Percentiles rank a stretch among this genome's conserved stretches.
Conservation (phyloP, 176 grass and related monocot species). For the Canna indica region DNA sequence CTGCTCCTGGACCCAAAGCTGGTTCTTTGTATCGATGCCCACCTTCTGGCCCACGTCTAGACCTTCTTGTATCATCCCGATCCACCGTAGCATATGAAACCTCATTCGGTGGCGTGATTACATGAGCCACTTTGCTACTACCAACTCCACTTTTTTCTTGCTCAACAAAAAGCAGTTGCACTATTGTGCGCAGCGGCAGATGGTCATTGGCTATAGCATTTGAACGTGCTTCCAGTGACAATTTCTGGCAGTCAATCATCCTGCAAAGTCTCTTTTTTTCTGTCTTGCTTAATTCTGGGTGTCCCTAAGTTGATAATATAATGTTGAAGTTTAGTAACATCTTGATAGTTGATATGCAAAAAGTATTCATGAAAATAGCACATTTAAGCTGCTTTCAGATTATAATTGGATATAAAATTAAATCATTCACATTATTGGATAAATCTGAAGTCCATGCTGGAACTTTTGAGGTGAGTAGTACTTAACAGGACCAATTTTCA, state of each 20-base stretch:
- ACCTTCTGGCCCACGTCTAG: conserved; percentile 26
- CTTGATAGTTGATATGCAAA: neutral
- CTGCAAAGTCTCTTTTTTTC: conserved; percentile 74
- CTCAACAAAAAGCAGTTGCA: conserved; percentile 84
- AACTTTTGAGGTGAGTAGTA: too few relatives aligned
- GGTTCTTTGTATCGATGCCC: conserved; percentile 28
- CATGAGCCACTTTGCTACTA: conserved; percentile 18
- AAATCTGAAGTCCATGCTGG: too few relatives aligned
- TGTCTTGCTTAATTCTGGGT: conserved; percentile 66
- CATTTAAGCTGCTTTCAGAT: neutral
- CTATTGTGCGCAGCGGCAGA: conserved; percentile 84
- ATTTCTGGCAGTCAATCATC: conserved; percentile 74
- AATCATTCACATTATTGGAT: neutral
- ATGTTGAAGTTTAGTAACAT: neutral
- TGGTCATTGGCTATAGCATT: conserved; percentile 66
- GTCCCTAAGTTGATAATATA: conserved; percentile 37
- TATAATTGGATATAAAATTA: neutral
- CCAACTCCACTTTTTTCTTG: conserved; percentile 43
- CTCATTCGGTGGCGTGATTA: conserved; percentile 7
- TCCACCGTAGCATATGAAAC: conserved; percentile 17
- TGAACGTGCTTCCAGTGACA: conserved; percentile 52
- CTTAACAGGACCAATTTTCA: neutral
- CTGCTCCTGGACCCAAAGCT: conserved; percentile 1
- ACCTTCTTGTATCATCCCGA: conserved; percentile 15
- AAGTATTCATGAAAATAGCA: neutral